Evolutionary conservation across 2,329 filamentous ascomycete genomes (phyloP).

Genomic region (Monosporascus cannonballus): DNA sequence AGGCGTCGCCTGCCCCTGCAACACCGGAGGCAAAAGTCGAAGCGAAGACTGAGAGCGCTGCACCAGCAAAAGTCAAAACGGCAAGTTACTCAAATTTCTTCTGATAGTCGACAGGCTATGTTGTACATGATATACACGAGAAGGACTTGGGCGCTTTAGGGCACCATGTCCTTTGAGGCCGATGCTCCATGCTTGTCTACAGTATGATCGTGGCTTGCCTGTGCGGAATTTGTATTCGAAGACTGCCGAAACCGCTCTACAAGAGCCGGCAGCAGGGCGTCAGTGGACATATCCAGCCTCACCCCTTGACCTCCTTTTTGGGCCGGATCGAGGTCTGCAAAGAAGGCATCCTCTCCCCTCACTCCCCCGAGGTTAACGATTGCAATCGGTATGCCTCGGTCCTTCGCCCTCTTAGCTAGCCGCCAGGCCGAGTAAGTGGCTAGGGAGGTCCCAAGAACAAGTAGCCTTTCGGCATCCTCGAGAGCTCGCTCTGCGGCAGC

Average conservation of each 20-base stretch:
- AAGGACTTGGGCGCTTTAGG: conserved; percentile 27
- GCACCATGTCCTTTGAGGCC: conserved; percentile 56
- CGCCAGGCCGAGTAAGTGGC: conserved; percentile 96
- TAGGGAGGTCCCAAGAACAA: conserved; percentile 82
- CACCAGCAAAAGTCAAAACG: conserved; percentile 16
- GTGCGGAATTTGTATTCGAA: conserved; percentile 8
- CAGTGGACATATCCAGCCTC: conserved; percentile 52
- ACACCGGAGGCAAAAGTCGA: conserved; percentile 19
- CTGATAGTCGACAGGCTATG: conserved; percentile 27
- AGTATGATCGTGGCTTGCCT: conserved; percentile 13
- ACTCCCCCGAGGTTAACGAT: conserved; percentile 85
- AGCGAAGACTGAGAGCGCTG: conserved; percentile 12
- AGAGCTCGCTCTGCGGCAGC: conserved; percentile 71
- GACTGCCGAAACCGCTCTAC: conserved; percentile 42
- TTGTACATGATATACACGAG: conserved; percentile 8
- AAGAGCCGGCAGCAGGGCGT: conserved; percentile 50
- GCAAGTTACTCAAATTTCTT: conserved; percentile 43
- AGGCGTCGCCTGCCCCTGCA: conserved; percentile 15
- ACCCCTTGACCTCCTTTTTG: conserved; percentile 48
- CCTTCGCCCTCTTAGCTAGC: conserved; percentile 74
- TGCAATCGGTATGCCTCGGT: conserved; percentile 77
- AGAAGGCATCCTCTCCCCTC: conserved; percentile 70
- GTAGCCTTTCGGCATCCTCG: conserved; percentile 65
- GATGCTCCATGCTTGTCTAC: conserved; percentile 23
- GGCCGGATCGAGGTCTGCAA: conserved; percentile 45